Conservation (phyloP, 2,329 filamentous ascomycete genomes). For the Huntiella savannae region DNA sequence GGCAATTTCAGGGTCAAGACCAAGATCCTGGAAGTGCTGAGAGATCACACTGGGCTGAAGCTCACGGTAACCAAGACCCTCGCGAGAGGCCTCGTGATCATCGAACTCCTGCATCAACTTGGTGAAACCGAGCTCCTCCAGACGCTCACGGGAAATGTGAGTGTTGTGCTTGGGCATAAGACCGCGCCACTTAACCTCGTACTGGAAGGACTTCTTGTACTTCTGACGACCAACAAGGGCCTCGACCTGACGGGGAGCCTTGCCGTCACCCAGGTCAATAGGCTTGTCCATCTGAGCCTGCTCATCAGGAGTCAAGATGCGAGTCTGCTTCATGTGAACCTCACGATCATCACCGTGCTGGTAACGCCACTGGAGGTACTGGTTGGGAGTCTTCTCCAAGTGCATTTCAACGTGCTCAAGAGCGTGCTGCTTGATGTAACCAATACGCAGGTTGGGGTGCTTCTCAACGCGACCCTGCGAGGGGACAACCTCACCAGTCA, state of each 20-base stretch:
- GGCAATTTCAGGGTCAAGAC: conserved; percentile 90
- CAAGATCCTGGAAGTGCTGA: conserved; percentile 95
- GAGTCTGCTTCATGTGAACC: conserved; percentile 93
- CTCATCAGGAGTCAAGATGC: conserved; percentile 69
- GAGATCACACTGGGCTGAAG: conserved; percentile 85
- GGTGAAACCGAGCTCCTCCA: conserved; percentile 66
- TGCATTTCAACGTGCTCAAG: conserved; percentile 99
- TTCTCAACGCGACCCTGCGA: conserved; percentile 80
- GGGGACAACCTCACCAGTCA: conserved; percentile 82
- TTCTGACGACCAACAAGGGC: conserved; percentile 89
- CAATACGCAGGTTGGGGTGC: conserved; percentile 94
- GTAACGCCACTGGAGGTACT: conserved; percentile 98
- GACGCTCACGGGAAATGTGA: conserved; percentile 81
- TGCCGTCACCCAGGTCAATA: conserved; percentile 70
- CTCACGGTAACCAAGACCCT: conserved; percentile 89
- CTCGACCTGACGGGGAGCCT: conserved; percentile 60
- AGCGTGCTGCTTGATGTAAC: conserved; percentile 98
- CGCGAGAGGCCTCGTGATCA: conserved; percentile 94
- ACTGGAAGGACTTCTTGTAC: conserved; percentile 98
- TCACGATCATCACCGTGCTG: conserved; percentile 93
- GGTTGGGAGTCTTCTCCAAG: conserved; percentile 95
- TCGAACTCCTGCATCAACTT: conserved; percentile 97
- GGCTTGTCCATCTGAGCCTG: conserved; percentile 80
- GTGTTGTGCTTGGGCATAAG: conserved; percentile 85
- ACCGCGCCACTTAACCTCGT: conserved; percentile 87